Percentiles rank a stretch among this genome's conserved stretches.
phyloP scores from a whole-genome alignment of 169 alveolate species.

The Miamiensis avidus region DNA sequence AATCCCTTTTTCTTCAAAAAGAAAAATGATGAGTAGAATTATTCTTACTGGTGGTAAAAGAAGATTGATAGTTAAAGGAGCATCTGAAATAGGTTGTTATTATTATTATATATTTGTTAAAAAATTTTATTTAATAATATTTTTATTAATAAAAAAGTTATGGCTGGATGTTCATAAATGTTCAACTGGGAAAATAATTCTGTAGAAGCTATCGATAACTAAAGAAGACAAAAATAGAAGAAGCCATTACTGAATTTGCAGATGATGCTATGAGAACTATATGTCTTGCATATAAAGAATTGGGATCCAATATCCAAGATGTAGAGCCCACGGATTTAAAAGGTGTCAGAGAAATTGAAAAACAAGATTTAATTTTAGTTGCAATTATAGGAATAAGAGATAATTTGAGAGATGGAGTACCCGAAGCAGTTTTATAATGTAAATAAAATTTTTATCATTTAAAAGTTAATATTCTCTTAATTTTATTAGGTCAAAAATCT shows the following conservation, averaged over 20 bases:
- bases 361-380: constrained; percentile 62
- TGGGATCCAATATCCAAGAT: constrained; percentile 27
- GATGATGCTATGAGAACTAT: constrained; percentile 82
- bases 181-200: constrained; percentile 45
- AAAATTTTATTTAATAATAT: no score
- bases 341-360: constrained; percentile 56
- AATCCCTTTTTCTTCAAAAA: constrained; percentile 65
- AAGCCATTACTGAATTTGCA: constrained; percentile 69
- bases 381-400: constrained; percentile 88
- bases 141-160: background rate
- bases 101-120: no score
- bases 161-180: constrained; percentile 24
- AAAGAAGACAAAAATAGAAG: constrained; percentile 47
- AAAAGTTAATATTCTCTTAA: constrained; percentile 41
- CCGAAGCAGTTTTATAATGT: constrained; percentile 84
- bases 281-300: constrained; percentile 82
- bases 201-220: constrained; percentile 51
- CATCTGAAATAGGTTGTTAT: constrained; percentile 70
- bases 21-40: constrained; percentile 66
- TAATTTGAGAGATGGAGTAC: constrained; percentile 86
- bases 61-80: constrained; percentile 78
- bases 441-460: constrained; percentile 2
- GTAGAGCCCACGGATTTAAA: constrained; percentile 26
- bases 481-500: constrained; percentile 66
- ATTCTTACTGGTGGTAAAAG: constrained; percentile 12